phyloP scores from a whole-genome alignment of 176 grass and related monocot genomes.

The Musa beccarii region DNA sequence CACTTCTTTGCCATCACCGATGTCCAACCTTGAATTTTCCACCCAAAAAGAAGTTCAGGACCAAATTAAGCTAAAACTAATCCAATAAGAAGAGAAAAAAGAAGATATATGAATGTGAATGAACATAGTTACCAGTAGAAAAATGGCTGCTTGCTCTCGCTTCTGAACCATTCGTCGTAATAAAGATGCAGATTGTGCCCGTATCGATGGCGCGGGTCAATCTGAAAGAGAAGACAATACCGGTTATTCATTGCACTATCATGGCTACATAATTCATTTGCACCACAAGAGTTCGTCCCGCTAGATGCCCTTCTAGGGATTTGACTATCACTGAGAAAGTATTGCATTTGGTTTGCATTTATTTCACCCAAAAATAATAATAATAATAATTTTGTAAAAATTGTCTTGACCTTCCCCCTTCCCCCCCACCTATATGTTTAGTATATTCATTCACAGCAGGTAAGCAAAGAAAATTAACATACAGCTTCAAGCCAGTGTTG shows the following conservation, averaged over 20 bases:
- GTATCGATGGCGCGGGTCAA: constrained; percentile 96
- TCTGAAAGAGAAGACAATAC: constrained; percentile 33
- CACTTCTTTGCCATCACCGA: constrained; percentile 89
- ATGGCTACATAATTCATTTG: not conserved
- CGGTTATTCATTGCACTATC: not conserved
- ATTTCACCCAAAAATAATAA: too few relatives aligned
- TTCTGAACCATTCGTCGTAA: constrained; percentile 11
- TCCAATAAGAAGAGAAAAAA: not conserved
- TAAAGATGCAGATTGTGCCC: constrained; percentile 8
- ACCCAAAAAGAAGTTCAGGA: not conserved
- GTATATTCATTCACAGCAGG: not conserved
- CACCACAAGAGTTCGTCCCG: too few relatives aligned
- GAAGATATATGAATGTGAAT: not conserved
- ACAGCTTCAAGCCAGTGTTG: constrained; percentile 99
- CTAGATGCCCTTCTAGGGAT: too few relatives aligned
- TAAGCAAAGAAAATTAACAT: constrained; percentile 16
- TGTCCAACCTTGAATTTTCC: constrained; percentile 58
- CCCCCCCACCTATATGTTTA: not conserved
- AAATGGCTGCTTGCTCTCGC: constrained; percentile 5
- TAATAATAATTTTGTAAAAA: too few relatives aligned
- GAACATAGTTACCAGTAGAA: constrained; percentile 8
- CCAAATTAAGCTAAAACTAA: not conserved
- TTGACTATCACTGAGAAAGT: too few relatives aligned
- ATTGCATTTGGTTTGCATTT: too few relatives aligned
- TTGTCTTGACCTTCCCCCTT: too few relatives aligned